phyloP scores from a whole-genome alignment of 2,329 filamentous ascomycete species.

The Colletotrichum limetticola region DNA sequence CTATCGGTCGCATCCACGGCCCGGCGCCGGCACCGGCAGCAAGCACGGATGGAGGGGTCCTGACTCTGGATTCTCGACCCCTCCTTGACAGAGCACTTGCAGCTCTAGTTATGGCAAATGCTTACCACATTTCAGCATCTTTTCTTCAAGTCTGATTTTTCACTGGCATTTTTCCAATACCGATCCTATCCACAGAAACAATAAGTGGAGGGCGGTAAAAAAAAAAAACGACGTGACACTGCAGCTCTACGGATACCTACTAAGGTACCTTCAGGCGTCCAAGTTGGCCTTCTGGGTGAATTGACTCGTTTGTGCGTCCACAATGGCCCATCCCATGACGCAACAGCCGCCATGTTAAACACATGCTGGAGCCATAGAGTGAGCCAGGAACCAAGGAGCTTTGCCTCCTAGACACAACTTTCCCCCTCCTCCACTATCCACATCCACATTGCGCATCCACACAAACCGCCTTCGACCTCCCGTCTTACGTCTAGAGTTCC shows the following conservation, averaged over 20 bases:
- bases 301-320: constrained; percentile 18
- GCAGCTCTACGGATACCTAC: background rate
- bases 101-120: background rate
- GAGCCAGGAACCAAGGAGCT: background rate
- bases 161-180: background rate
- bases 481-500: constrained; percentile 6
- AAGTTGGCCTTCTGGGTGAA: background rate
- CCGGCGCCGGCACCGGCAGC: constrained; percentile 18
- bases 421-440: background rate
- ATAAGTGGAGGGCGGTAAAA: constrained; percentile 15
- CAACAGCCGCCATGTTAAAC: constrained; percentile 8
- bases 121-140: background rate
- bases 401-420: background rate
- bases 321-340: constrained; percentile 27
- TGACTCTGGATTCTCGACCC: background rate
- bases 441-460: background rate
- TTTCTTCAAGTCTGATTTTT: constrained; percentile 8
- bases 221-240: no score
- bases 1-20: background rate
- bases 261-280: background rate
- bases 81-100: constrained; percentile 4
- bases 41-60: constrained; percentile 14
- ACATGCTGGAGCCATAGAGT: background rate
- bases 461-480: background rate
- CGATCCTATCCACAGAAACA: constrained; percentile 10